phyloP scores from a whole-genome alignment of 768 basidiomycete species.

The Sarcodon aspratus region DNA sequence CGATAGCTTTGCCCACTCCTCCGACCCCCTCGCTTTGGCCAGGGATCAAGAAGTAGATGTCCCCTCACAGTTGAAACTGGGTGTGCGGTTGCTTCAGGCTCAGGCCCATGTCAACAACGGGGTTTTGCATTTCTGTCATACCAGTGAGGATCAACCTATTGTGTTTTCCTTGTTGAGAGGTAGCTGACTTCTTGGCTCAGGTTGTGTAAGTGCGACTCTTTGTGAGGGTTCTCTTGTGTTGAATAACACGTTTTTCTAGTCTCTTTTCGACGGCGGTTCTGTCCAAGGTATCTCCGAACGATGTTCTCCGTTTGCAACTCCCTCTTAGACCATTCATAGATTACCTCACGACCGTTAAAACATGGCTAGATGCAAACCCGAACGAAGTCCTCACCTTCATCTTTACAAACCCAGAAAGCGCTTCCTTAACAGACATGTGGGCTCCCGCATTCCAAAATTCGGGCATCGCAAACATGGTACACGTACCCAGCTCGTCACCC shows the following conservation, averaged over 20 bases:
- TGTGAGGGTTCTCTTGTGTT: neutral
- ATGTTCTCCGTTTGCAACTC: constrained; percentile 8
- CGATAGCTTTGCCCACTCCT: constrained; percentile 42
- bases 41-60: constrained; percentile 42
- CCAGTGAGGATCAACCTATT: constrained; percentile 27
- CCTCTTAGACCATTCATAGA: constrained; percentile 3
- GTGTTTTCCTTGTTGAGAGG: neutral
- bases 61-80: constrained; percentile 33
- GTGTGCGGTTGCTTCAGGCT: constrained; percentile 49
- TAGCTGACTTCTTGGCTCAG: neutral
- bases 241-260: constrained; percentile 3
- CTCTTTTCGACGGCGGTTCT: constrained; percentile 43
- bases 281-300: constrained; percentile 23
- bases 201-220: constrained; percentile 9
- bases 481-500: constrained; percentile 31
- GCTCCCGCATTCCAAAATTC: constrained; percentile 39
- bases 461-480: constrained; percentile 30
- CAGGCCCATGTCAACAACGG: constrained; percentile 27
- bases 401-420: constrained; percentile 55
- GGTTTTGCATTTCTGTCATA: constrained; percentile 57
- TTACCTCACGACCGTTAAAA: constrained; percentile 41
- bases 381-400: constrained; percentile 56
- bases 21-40: constrained; percentile 31
- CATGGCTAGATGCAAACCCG: constrained; percentile 47
- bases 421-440: constrained; percentile 36